Evolutionary conservation across 441 rosid genomes (phyloP).

Genomic region (Arabidopsis lyrata): DNA sequence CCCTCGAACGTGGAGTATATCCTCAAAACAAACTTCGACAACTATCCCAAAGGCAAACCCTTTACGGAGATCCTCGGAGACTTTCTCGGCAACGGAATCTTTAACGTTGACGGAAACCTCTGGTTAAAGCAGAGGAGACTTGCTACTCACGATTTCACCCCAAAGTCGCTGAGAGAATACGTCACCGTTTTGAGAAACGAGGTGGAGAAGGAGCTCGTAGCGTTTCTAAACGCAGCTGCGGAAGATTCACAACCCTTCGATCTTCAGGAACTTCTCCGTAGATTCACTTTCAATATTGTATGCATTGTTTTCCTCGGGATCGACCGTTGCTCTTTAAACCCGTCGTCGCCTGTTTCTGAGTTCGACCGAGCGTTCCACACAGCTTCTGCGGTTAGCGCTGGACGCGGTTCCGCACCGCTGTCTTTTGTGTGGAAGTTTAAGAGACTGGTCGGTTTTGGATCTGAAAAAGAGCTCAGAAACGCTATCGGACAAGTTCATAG

Average conservation of each 20-base stretch:
- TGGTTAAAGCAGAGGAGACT: constrained; percentile 64
- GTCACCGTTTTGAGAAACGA: constrained; percentile 49
- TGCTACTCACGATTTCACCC: constrained; percentile 60
- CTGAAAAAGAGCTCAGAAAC: constrained; percentile 63
- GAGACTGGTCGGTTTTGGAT: constrained; percentile 64
- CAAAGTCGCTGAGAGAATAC: constrained; percentile 50
- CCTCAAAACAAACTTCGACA: constrained; percentile 66
- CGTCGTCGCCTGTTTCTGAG: constrained; percentile 44
- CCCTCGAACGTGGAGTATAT: constrained; percentile 66
- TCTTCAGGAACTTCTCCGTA: constrained; percentile 60
- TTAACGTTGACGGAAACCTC: constrained; percentile 66
- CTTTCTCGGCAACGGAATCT: constrained; percentile 76
- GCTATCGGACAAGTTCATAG: constrained; percentile 61
- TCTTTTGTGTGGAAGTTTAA: constrained; percentile 75
- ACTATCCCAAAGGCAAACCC: constrained; percentile 74
- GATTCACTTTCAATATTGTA: constrained; percentile 55
- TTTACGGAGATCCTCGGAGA: constrained; percentile 72
- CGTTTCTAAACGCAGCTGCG: constrained; percentile 47
- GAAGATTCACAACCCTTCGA: constrained; percentile 43
- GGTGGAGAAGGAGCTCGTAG: constrained; percentile 49
- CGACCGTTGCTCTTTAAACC: constrained; percentile 51
- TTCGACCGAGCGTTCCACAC: constrained; percentile 65
- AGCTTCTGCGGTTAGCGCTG: constrained; percentile 69
- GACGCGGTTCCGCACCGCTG: constrained; percentile 70
- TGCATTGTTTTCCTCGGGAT: constrained; percentile 64